Percentiles rank a stretch among this genome's conserved stretches.
phyloP scores from a whole-genome alignment of 2,329 filamentous ascomycete species.

The Aspergillus versicolor region DNA sequence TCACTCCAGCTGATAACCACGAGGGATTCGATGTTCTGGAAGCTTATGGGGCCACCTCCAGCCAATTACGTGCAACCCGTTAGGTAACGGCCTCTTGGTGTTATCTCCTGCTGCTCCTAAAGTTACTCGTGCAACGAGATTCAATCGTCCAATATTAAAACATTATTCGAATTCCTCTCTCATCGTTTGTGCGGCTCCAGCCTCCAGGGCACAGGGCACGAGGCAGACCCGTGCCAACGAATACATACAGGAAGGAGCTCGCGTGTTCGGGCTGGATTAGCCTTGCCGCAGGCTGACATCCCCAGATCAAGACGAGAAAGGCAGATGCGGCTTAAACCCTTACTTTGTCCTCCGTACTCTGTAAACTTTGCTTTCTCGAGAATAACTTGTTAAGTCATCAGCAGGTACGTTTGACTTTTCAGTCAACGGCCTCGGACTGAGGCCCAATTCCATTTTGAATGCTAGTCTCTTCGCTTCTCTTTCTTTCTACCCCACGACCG shows the following conservation, averaged over 20 bases:
- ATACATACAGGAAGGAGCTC: neutral
- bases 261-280: neutral
- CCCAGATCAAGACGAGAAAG: neutral
- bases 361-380: too few species aligned
- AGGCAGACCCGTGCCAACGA: neutral
- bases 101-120: neutral
- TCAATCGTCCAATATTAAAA: too few species aligned
- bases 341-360: too few species aligned
- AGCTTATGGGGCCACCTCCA: neutral
- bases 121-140: too few species aligned
- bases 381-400: too few species aligned
- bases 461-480: too few species aligned
- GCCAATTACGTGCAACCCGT: neutral
- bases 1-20: neutral
- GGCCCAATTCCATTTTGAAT: too few species aligned
- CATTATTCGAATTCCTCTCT: neutral
- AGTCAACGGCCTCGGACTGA: too few species aligned
- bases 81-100: constrained; percentile 1
- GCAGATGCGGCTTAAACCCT: neutral
- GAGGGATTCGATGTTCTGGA: neutral
- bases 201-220: neutral
- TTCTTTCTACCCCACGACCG: too few species aligned
- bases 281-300: neutral
- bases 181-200: neutral
- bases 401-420: too few species aligned